Percentiles rank a stretch among this genome's conserved stretches.
phyloP scores from a whole-genome alignment of 805 yeast genomes.

The Yarrowia divulgata region DNA sequence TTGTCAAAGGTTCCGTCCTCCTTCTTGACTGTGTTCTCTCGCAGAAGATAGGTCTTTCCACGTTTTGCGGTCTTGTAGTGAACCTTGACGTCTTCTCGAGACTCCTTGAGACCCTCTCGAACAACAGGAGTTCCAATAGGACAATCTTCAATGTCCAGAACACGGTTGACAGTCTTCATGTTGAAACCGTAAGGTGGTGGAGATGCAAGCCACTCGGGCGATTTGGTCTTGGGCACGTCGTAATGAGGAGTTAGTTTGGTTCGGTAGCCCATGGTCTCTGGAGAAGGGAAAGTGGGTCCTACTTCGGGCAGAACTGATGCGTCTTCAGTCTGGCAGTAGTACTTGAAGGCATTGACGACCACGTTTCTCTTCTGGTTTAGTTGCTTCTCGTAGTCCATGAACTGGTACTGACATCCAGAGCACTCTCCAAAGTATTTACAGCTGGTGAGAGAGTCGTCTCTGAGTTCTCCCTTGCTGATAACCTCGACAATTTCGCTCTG shows the following conservation, averaged over 20 bases:
- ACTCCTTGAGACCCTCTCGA: slow-evolving; percentile 74
- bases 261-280: slow-evolving; percentile 76
- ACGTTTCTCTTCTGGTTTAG: slow-evolving; percentile 74
- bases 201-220: slow-evolving; percentile 49
- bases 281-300: slow-evolving; percentile 73
- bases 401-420: slow-evolving; percentile 95
- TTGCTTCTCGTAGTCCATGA: slow-evolving; percentile 75
- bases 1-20: slow-evolving; percentile 49
- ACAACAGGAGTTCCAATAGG: slow-evolving; percentile 83
- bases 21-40: slow-evolving; percentile 71
- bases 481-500: slow-evolving; percentile 76
- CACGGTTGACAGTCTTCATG: slow-evolving; percentile 69
- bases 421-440: slow-evolving; percentile 91
- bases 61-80: slow-evolving; percentile 62
- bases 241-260: slow-evolving; percentile 97
- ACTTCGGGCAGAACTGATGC: slow-evolving; percentile 58
- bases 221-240: slow-evolving; percentile 66
- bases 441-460: slow-evolving; percentile 66
- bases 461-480: slow-evolving; percentile 51
- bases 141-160: slow-evolving; percentile 94
- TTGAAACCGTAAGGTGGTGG: slow-evolving; percentile 90
- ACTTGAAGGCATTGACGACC: slow-evolving; percentile 80
- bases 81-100: slow-evolving; percentile 63
- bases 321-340: slow-evolving; percentile 63
- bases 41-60: slow-evolving; percentile 84